A percentile compares a stretch with the other conserved stretches of the same genome.
phyloP scores from a whole-genome alignment of 768 basidiomycete genomes.

The Russula lepida region DNA sequence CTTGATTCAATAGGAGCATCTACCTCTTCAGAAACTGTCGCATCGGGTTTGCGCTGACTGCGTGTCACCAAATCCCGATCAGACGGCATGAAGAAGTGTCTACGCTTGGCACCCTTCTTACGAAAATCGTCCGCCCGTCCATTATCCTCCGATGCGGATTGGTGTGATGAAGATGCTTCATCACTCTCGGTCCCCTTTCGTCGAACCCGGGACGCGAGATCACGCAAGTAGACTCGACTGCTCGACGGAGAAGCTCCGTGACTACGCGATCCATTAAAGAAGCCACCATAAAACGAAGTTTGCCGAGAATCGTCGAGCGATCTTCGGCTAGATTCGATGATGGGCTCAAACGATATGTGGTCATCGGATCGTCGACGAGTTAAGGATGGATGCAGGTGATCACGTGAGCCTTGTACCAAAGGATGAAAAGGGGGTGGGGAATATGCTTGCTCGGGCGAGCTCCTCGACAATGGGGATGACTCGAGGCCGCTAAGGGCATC shows the following conservation, averaged over 20 bases:
- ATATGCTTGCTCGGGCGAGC: slow-evolving; percentile 6
- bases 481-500: slow-evolving; percentile 22
- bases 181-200: slow-evolving; percentile 35
- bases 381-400: slow-evolving; percentile 15
- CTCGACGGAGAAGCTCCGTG: slow-evolving; percentile 36
- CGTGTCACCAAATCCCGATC: slow-evolving; percentile 15
- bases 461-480: slow-evolving; percentile 12
- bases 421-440: slow-evolving; percentile 4
- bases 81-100: slow-evolving; percentile 12
- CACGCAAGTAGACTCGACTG: slow-evolving; percentile 35
- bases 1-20: background rate
- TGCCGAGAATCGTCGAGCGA: slow-evolving; percentile 36
- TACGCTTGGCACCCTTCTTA: slow-evolving; percentile 7
- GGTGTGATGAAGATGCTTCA: slow-evolving; percentile 37
- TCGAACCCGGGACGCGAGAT: slow-evolving; percentile 29
- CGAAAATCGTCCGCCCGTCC: slow-evolving; percentile 3
- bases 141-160: slow-evolving; percentile 19
- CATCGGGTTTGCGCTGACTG: background rate
- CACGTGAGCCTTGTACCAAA: background rate
- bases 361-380: slow-evolving; percentile 32
- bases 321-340: slow-evolving; percentile 38
- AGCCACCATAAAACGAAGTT: slow-evolving; percentile 32
- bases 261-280: slow-evolving; percentile 31
- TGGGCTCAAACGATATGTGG: slow-evolving; percentile 51
- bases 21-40: background rate